A percentile compares a stretch with the other conserved stretches of the same genome.
Conservation (phyloP, 148 eudicot species). For the Amaranthus cruentus region DNA sequence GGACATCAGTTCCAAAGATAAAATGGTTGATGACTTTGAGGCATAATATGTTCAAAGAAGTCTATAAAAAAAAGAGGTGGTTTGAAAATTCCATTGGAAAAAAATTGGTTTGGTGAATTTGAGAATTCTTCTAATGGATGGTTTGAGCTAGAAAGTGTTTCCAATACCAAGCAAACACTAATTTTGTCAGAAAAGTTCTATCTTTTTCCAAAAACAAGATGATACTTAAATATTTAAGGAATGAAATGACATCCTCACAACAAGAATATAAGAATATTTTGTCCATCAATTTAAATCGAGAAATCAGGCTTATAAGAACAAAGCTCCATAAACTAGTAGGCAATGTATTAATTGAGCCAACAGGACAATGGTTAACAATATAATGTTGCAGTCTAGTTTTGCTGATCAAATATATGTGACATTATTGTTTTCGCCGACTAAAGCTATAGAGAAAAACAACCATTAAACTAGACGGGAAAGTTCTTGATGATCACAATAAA, state of each 20-base stretch:
- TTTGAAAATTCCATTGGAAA: too few species aligned
- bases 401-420: neutral
- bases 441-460: neutral
- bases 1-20: too few species aligned
- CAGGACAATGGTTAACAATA: neutral
- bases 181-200: neutral
- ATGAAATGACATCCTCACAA: neutral
- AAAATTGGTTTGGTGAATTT: neutral
- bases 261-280: neutral
- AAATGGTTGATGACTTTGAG: too few species aligned
- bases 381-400: neutral
- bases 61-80: too few species aligned
- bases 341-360: neutral
- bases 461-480: neutral
- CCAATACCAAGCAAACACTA: neutral
- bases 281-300: neutral
- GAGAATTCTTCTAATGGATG: neutral
- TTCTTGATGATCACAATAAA: neutral
- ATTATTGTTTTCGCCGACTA: neutral
- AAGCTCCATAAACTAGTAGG: neutral
- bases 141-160: neutral
- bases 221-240: neutral
- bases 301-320: neutral
- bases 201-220: too few species aligned
- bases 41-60: too few species aligned